Base-by-base conservation (phyloP, 2,329 filamentous ascomycete species). In the Arthrobotrys sinensis region DNA sequence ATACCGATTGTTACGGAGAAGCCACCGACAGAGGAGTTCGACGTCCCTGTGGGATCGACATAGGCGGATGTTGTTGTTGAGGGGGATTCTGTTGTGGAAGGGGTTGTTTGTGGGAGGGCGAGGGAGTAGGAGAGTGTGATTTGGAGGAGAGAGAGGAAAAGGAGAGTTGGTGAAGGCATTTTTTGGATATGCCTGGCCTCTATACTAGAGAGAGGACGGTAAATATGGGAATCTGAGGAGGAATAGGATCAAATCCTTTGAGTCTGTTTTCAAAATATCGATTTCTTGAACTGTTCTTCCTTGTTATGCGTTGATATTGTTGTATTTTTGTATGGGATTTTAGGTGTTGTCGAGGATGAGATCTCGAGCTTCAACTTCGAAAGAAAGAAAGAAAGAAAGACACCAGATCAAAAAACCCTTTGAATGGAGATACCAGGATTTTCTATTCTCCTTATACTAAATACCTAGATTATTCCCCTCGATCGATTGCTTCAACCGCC, bases 361-460 rank as follows among this genome's bases (percentile, higher is more conserved):
- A 50, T 63, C 40, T 62, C 8, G 16, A 48, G 12, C 46, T 53
- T 64, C 55, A 55, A 71, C 45, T 40, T 48, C 24, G 19, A 50
- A 64, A 46, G 45, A 55, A 64, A 14, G 21, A 63, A 34, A 3
- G 52, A 52, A 38, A 24, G 52, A 67, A 32, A 11, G 64, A 57
- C 53, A 53, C 16, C 16, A 34, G 14, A 28, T 3, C 21, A 36
- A 72, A 73, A 50, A 7, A 16, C 16, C 38, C 32, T 38, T 24
- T 34, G 14, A 43, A 43, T 43, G 55, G 48, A 50, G 40, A 46
- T 10, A 40, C 46, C 21, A 60, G 60, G 45, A 67, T 75, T 60
- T 68, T 45, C 34, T 67, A 60, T 73, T 73, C 69, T 36, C 69
- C 69, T 66, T 73, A 65, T 66, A 73, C 69, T 60, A 72, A 64